Conservation (phyloP, 441 rosid species). For the Adansonia gregorii region DNA sequence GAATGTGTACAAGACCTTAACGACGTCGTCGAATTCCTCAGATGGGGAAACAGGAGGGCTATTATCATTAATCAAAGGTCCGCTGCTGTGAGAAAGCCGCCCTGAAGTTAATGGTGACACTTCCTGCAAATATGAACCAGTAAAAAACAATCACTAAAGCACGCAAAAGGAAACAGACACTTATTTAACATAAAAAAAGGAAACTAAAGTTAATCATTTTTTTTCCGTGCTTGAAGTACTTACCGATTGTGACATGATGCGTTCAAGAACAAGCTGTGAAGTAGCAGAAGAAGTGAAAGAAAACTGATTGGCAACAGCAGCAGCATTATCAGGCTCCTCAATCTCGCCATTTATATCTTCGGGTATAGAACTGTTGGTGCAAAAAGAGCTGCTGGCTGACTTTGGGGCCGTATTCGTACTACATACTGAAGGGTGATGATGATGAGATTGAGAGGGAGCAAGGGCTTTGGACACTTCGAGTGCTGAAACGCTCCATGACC, state of each 20-base stretch:
- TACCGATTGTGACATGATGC: conserved; percentile 91
- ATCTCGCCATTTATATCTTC: conserved; percentile 53
- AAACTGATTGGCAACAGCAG: conserved; percentile 47
- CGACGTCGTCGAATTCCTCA: conserved; percentile 82
- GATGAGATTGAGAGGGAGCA: conserved; percentile 23
- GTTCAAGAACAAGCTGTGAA: conserved; percentile 92
- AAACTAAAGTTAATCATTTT: conserved; percentile 15
- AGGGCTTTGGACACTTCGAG: conserved; percentile 81
- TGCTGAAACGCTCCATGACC: conserved; percentile 92
- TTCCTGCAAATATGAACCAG: conserved; percentile 50
- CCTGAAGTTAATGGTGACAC: conserved; percentile 92
- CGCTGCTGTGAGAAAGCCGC: conserved; percentile 91
- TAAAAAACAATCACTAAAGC: not conserved
- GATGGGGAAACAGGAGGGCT: conserved; percentile 85
- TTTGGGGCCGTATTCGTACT: conserved; percentile 29
- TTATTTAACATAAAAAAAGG: not conserved
- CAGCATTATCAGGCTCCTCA: conserved; percentile 37
- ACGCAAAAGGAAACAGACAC: conserved; percentile 4
- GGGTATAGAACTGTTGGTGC: conserved; percentile 56
- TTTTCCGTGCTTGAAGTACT: not conserved
- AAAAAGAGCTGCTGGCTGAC: conserved; percentile 44
- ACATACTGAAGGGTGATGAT: not conserved
- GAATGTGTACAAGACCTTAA: conserved; percentile 52
- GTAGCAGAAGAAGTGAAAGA: conserved; percentile 76
- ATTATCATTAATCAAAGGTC: conserved; percentile 77